phyloP scores from a whole-genome alignment of 345 rosid genomes.

The Pistacia vera region DNA sequence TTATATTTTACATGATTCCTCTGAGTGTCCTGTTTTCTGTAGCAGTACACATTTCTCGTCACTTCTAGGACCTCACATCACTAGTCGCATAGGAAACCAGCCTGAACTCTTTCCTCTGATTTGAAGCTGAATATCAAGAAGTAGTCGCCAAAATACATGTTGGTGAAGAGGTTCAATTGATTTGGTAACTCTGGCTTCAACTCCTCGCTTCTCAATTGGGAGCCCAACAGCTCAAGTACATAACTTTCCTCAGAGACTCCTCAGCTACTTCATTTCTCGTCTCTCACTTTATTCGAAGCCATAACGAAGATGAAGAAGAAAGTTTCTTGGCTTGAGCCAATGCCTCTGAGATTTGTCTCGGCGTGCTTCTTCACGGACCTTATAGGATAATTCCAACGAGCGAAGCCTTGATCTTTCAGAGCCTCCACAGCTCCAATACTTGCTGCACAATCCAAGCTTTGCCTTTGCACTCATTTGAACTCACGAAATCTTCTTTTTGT shows the following conservation, averaged over 20 bases:
- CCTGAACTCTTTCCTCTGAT: not conserved
- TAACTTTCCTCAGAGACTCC: slow-evolving; percentile 51
- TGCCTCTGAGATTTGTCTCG: slow-evolving; percentile 23
- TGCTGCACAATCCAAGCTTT: slow-evolving; percentile 44
- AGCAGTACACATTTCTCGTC: not conserved
- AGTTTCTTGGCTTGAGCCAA: slow-evolving; percentile 19
- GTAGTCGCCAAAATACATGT: not conserved
- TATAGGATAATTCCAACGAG: slow-evolving; percentile 36
- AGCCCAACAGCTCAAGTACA: slow-evolving; percentile 74
- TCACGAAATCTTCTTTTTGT: too few species aligned
- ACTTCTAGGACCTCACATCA: not conserved
- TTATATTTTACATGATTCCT: not conserved
- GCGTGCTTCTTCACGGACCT: slow-evolving; percentile 25
- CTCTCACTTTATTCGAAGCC: slow-evolving; percentile 7
- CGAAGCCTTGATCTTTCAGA: slow-evolving; percentile 42
- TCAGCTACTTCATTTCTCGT: slow-evolving; percentile 26
- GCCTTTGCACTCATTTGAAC: slow-evolving; percentile 32
- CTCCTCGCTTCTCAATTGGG: slow-evolving; percentile 31
- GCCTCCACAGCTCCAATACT: slow-evolving; percentile 41
- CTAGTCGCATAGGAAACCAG: not conserved
- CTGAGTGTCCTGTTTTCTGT: not conserved
- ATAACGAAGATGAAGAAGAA: slow-evolving; percentile 19
- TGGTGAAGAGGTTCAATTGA: not conserved
- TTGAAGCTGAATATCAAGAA: slow-evolving; percentile 12
- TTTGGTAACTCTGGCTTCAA: not conserved